These are phyloP conservation scores for Chlamydomonas incerta DNA, from an alignment of 139 green algal species.

Conservation along the genomic window DNA sequence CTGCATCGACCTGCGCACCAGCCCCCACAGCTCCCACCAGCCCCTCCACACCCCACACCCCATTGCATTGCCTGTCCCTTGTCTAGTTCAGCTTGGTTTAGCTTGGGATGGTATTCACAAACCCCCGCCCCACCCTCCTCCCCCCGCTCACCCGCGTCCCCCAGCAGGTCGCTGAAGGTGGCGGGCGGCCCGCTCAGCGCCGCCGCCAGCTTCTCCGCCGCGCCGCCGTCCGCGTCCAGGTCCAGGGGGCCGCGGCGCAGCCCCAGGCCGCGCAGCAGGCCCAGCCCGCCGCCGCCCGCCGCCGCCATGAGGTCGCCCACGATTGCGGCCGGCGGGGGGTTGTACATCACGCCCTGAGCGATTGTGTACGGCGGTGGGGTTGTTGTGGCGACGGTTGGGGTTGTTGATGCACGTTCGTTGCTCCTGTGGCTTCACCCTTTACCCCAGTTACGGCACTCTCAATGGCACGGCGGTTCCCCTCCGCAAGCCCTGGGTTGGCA, in stretches of 20 bases:
- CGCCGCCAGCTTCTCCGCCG: not conserved
- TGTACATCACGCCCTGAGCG: constrained; percentile 22
- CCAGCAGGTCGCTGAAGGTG: not conserved
- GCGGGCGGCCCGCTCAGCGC: not conserved
- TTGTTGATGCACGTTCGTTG: no score
- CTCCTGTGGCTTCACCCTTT: no score
- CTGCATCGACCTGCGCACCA: no score
- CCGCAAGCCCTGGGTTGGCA: no score
- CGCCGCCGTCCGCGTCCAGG: not conserved
- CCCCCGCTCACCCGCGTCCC: not conserved
- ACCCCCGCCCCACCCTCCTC: not conserved
- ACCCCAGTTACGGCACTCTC: no score
- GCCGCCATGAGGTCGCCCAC: not conserved
- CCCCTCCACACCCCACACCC: not conserved
- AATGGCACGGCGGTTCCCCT: no score
- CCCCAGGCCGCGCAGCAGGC: not conserved
- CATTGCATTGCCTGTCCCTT: no score
- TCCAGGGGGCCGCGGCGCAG: not conserved
- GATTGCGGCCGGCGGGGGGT: not conserved
- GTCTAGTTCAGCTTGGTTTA: no score
- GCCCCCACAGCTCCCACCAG: no score
- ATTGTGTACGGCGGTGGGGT: no score
- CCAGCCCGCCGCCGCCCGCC: not conserved
- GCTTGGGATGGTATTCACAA: no score
- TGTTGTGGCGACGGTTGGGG: no score